Base-by-base conservation (phyloP, 78 protist species). In the Monosiga brevicollis region DNA sequence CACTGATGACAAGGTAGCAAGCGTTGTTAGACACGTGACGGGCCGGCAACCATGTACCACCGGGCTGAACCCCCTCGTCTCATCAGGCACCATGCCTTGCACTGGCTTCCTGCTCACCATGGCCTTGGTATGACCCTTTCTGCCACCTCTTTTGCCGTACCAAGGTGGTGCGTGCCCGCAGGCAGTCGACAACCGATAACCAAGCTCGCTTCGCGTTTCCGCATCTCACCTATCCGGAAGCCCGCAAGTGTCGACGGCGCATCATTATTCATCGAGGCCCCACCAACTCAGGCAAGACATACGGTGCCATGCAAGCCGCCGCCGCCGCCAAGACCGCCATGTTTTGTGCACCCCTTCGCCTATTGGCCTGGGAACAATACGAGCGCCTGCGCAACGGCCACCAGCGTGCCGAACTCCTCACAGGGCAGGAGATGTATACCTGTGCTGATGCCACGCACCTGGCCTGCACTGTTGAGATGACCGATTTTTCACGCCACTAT, bases 271-370 rank as follows among this genome's bases (percentile, higher is more conserved):
- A 92, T 35, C 62, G 80, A 2, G 95, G 95, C 22, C 95, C 95
- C 11, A 92, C 95, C 6, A 92, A 92, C 83, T 82, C 89, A 23
- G 95, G 95, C 20, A 92, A 92, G 80, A 90, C 95, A 24, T 80
- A 85, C 77, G 36, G 42, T 0, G 90, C 95, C 0, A 74, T 92
- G 29, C 23, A 71, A 26, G 38, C 41, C n/a, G 1, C 82, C 40
- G 23, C 20, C 24, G 25, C 26, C 26, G 84, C 87, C 0, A 41
- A 76, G 38, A 0, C n/a, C 26, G 91, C 91, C 29, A 76, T 90
- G 11, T 92, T 82, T 76, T 86, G 91, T 84, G 93, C 82, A 41
- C 93, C 93, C 35, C 76, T 91, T 36, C 83, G 87, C 49, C 78
- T 88, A 36, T 81, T 91, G 23, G 94, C 94, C 32, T 62, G 41